Evolutionary conservation across 306 rosid genomes (phyloP).

Genomic region (Cucurbita maxima): DNA sequence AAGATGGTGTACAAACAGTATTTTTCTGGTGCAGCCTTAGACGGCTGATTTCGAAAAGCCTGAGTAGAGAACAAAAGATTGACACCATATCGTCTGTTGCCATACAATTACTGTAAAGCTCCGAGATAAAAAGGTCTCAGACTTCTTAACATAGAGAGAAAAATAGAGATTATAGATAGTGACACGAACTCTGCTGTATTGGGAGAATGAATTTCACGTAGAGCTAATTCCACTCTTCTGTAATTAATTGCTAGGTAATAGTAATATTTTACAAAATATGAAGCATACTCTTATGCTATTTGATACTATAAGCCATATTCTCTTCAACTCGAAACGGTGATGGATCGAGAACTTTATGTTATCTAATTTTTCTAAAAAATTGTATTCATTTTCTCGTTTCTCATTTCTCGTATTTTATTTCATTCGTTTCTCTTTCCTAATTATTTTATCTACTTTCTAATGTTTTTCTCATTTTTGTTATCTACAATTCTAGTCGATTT

Average conservation of each 20-base stretch:
- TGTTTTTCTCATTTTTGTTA: too few relatives aligned
- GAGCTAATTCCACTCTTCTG: neutral
- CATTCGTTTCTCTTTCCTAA: too few relatives aligned
- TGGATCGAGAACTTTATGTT: too few relatives aligned
- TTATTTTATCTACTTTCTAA: too few relatives aligned
- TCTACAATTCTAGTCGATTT: too few relatives aligned
- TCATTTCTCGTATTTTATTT: too few relatives aligned
- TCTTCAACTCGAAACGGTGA: too few relatives aligned
- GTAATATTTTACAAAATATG: neutral
- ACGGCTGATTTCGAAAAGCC: slow-evolving; percentile 32
- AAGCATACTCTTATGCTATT: neutral
- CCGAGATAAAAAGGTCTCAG: neutral
- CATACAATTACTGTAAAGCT: neutral
- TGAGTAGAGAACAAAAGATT: neutral
- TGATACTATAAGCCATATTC: too few relatives aligned
- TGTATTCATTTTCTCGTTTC: too few relatives aligned
- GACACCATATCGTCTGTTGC: neutral
- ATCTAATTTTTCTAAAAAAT: too few relatives aligned
- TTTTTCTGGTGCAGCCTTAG: slow-evolving; percentile 57
- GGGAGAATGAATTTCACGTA: neutral
- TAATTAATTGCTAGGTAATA: neutral
- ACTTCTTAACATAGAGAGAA: neutral
- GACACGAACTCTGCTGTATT: neutral
- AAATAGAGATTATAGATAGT: neutral
- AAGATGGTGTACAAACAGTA: slow-evolving; percentile 81